Conservation (phyloP, 306 rosid genomes). For the Erythrophleum fordii region DNA sequence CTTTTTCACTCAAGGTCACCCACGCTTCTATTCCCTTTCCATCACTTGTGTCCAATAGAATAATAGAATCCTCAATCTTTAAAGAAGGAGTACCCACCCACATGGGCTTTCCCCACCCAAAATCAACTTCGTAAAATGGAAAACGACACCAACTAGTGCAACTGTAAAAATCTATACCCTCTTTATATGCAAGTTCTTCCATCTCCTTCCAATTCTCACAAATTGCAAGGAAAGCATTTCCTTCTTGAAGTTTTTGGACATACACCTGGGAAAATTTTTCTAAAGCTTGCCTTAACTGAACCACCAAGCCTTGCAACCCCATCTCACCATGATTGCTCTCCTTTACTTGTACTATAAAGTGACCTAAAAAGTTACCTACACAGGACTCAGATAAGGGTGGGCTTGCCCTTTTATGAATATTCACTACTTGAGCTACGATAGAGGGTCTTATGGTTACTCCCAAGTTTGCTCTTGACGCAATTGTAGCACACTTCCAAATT, state of each 20-base stretch:
- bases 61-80: not conserved
- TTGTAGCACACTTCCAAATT: slow-evolving; percentile 40
- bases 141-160: not conserved
- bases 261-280: not conserved
- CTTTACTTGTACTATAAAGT: not conserved
- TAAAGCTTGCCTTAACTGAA: not conserved
- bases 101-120: not conserved
- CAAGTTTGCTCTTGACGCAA: slow-evolving; percentile 3
- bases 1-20: slow-evolving; percentile 22
- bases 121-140: not conserved
- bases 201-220: not conserved
- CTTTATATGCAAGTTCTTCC: not conserved
- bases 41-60: slow-evolving; percentile 31
- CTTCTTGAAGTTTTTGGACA: not conserved
- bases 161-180: not conserved
- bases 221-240: not conserved
- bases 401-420: slow-evolving; percentile 40
- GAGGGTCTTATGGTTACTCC: slow-evolving; percentile 6
- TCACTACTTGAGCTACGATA: slow-evolving; percentile 34
- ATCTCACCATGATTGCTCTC: not conserved
- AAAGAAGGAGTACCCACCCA: not conserved
- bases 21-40: slow-evolving; percentile 38
- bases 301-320: not conserved
- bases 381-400: slow-evolving; percentile 39
- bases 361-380: slow-evolving; percentile 42